A percentile compares a stretch with the other conserved stretches of the same genome.
Evolutionary conservation across 805 yeast genomes (phyloP).

Genomic region (Metschnikowia cubensis): DNA sequence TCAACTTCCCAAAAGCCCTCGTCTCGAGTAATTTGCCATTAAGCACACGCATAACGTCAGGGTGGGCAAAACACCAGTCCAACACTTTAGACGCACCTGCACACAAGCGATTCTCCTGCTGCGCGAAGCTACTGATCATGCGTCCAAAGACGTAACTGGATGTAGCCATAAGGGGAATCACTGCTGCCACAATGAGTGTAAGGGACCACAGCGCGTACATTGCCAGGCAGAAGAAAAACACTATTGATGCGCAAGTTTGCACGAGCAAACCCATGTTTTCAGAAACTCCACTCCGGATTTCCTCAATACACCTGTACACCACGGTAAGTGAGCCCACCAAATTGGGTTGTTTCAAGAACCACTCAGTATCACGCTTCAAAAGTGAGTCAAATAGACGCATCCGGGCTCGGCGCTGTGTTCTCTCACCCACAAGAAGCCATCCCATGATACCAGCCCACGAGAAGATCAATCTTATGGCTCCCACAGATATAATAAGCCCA

Average conservation of each 20-base stretch:
- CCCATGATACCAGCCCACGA: slow-evolving; percentile 52
- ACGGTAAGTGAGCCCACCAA: slow-evolving; percentile 63
- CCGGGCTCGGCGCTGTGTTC: slow-evolving; percentile 59
- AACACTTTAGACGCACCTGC: slow-evolving; percentile 55
- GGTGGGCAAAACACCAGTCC: slow-evolving; percentile 66
- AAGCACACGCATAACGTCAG: slow-evolving; percentile 57
- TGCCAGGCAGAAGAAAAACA: slow-evolving; percentile 58
- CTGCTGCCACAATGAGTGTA: slow-evolving; percentile 70
- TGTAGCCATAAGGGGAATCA: slow-evolving; percentile 62
- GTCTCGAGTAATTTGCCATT: slow-evolving; percentile 55
- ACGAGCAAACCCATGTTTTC: slow-evolving; percentile 59
- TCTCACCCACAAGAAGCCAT: slow-evolving; percentile 74
- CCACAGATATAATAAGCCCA: slow-evolving; percentile 31
- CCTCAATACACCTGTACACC: slow-evolving; percentile 70
- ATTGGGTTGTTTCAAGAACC: slow-evolving; percentile 60
- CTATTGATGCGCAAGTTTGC: slow-evolving; percentile 49
- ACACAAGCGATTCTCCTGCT: slow-evolving; percentile 53
- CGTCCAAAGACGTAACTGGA: slow-evolving; percentile 49
- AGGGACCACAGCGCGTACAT: slow-evolving; percentile 81
- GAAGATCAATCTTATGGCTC: slow-evolving; percentile 28
- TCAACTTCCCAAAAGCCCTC: slow-evolving; percentile 36
- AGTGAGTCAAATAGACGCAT: slow-evolving; percentile 40
- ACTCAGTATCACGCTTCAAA: slow-evolving; percentile 44
- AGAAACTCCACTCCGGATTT: slow-evolving; percentile 61
- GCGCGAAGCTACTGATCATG: slow-evolving; percentile 46